Conservation (phyloP, 2,329 filamentous ascomycete genomes). For the Pseudogymnoascus sp. region DNA sequence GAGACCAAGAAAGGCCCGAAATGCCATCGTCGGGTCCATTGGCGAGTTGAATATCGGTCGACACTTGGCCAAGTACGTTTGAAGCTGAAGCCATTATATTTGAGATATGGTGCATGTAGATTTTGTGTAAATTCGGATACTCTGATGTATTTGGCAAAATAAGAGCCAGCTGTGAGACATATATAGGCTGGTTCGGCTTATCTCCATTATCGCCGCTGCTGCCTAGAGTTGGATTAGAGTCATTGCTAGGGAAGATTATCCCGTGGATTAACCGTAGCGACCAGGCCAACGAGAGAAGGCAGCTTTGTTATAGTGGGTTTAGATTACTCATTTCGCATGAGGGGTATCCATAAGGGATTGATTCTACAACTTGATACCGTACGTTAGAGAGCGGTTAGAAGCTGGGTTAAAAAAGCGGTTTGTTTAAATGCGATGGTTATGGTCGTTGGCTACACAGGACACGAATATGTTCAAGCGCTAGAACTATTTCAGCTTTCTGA, state of each 20-base stretch:
- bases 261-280: neutral
- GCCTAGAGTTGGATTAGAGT: neutral
- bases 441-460: neutral
- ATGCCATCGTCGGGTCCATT: slow-evolving; percentile 86
- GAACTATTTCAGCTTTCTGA: neutral
- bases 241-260: neutral
- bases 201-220: slow-evolving; percentile 1
- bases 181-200: neutral
- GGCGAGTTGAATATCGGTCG: slow-evolving; percentile 73
- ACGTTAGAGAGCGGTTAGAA: neutral
- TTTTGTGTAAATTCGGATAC: neutral
- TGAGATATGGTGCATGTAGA: neutral
- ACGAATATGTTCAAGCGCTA: neutral
- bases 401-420: neutral
- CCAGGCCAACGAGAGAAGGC: neutral
- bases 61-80: slow-evolving; percentile 82
- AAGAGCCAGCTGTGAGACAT: neutral
- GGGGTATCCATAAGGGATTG: neutral
- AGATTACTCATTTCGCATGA: neutral
- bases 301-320: neutral
- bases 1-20: slow-evolving; percentile 78
- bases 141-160: neutral
- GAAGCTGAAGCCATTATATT: slow-evolving; percentile 19
- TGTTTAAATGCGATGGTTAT: neutral
- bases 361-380: too few species aligned